A percentile compares a stretch with the other conserved stretches of the same genome.
phyloP scores from a whole-genome alignment of 2,329 filamentous ascomycete species.

The Clonostachys sp. region DNA sequence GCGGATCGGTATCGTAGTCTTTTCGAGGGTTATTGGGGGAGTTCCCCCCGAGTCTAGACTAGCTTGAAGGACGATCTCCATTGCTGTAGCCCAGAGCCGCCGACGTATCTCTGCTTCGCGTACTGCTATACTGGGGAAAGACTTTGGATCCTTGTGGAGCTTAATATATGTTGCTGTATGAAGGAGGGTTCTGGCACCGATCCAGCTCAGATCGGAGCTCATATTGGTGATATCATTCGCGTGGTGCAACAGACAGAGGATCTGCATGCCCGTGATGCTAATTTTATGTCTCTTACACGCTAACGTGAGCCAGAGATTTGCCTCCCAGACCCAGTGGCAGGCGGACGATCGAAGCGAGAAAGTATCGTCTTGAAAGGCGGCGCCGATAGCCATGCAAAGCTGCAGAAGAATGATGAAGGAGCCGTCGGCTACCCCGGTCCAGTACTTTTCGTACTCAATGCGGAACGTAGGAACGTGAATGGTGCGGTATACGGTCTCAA shows the following conservation, averaged over 20 bases:
- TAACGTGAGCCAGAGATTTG: constrained; percentile 42
- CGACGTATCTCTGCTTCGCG: constrained; percentile 49
- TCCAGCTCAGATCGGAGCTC: constrained; percentile 46
- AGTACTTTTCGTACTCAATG: constrained; percentile 46
- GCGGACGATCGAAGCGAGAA: constrained; percentile 36
- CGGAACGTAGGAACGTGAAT: constrained; percentile 53
- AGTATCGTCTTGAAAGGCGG: constrained; percentile 37
- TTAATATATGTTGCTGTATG: constrained; percentile 53
- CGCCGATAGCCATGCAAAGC: constrained; percentile 47
- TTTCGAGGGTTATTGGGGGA: constrained; percentile 35
- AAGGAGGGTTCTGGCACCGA: constrained; percentile 41
- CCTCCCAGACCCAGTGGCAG: constrained; percentile 46
- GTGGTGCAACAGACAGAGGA: constrained; percentile 43
- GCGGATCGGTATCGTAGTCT: constrained; percentile 45
- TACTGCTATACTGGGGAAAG: constrained; percentile 36
- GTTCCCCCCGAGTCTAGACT: constrained; percentile 45
- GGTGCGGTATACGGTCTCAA: constrained; percentile 52
- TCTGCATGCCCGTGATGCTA: constrained; percentile 43
- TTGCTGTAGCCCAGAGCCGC: constrained; percentile 50
- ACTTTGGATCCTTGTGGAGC: constrained; percentile 50
- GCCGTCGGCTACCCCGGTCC: constrained; percentile 31
- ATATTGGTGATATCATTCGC: constrained; percentile 42
- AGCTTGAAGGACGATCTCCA: constrained; percentile 49
- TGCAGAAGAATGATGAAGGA: constrained; percentile 48
- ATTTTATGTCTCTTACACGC: constrained; percentile 43